Base-by-base conservation (phyloP, 1,284 basidiomycete species). In the Neonothopanus nambi region DNA sequence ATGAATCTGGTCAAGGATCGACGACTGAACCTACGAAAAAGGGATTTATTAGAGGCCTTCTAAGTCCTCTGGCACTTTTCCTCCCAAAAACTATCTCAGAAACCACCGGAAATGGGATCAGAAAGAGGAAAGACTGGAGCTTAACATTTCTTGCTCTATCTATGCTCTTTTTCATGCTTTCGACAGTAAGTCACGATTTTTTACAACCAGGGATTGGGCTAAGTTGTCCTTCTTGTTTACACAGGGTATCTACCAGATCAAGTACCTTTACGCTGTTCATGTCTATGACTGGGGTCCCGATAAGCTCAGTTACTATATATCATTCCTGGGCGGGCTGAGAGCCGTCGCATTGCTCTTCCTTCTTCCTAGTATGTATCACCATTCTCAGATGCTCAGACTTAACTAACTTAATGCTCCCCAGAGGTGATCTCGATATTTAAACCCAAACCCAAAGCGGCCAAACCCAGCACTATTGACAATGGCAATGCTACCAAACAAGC, bases 61-160 rank as follows among this genome's bases (percentile, higher is more conserved):
- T 86, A 37, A 71, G 70, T 6, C 84, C 85, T 1, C 69, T 87
- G 38, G 67, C 69, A 0, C 65, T 87, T 21, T 83, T 88, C 62
- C 61, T 79, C 40, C 86, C 86, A 1, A 69, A 67, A 54, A 71
- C 67, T 52, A 63, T 77, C 38, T 63, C 69, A 26, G 62, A 57
- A 8, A 59, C 67, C 9, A 57, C 55, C 11, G 20, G 20, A 9
- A 62, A 64, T 40, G 72, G 72, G 26, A 61, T 61, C 60, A 63
- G 60, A 56, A 67, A 65, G 58, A 56, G 56, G 17, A 71, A 61
- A 56, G 77, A 77, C 55, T 80, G 72, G 63, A 80, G 78, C 57
- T 67, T 81, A 63, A 77, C 74, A n/a, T 65, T 79, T 33, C 61
- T 77, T 5, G 79, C 76, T 9, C 46, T 70, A 15, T 70, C 70